Conservation (phyloP, 23 red algal genomes). For the Gracilaria domingensis region DNA sequence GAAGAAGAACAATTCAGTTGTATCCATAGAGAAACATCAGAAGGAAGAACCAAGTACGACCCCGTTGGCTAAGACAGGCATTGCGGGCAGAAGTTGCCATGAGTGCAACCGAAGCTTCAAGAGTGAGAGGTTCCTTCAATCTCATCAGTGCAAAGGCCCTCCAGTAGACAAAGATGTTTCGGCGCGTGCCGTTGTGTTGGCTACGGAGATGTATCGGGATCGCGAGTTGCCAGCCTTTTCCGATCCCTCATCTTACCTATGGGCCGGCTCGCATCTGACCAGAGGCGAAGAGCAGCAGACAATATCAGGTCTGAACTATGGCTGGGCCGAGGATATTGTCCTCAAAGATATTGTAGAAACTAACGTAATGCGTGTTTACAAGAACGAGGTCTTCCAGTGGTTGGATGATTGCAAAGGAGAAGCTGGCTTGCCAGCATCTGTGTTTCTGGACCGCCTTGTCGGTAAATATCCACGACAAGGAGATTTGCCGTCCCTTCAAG, state of each 20-base stretch:
- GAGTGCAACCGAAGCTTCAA: conserved; percentile 50
- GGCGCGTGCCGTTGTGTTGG: conserved; percentile 49
- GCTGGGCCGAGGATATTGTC: conserved; percentile 27
- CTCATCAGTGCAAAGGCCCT: conserved; percentile 55
- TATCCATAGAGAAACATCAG: not conserved
- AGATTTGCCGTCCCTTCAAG: conserved; percentile 11
- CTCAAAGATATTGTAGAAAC: conserved; percentile 19
- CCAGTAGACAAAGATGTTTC: conserved; percentile 55
- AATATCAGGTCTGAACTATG: conserved; percentile 37
- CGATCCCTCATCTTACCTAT: conserved; percentile 28
- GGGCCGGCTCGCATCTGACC: not conserved
- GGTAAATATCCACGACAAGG: conserved; percentile 25
- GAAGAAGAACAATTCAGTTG: not conserved
- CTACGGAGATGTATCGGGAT: conserved; percentile 43
- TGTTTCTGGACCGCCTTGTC: conserved; percentile 24
- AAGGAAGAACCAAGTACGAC: conserved; percentile 22
- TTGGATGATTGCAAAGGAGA: conserved; percentile 12
- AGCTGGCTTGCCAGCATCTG: not conserved
- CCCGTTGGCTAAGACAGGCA: conserved; percentile 25
- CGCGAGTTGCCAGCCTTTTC: conserved; percentile 41
- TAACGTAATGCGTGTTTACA: conserved; percentile 19
- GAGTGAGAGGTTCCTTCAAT: conserved; percentile 44
- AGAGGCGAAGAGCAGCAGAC: conserved; percentile 8
- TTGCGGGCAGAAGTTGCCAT: conserved; percentile 43
- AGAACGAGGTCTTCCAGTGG: conserved; percentile 46